Conservation (phyloP, 106 monocot species). For the Gastrodia elata region DNA sequence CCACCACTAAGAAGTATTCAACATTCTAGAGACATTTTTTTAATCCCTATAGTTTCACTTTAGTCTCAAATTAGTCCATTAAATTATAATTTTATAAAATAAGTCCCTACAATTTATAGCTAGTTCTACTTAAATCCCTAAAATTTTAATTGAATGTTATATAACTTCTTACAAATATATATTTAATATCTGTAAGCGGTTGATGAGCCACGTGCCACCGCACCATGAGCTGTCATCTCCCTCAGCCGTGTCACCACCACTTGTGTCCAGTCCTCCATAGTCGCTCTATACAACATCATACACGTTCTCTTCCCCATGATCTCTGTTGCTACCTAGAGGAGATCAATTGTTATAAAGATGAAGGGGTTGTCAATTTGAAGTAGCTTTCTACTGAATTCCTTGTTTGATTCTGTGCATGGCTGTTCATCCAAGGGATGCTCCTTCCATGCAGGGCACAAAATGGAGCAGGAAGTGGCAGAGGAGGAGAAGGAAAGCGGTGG, state of each 20-base stretch:
- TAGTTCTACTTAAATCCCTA: too few relatives aligned
- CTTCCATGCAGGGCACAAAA: constrained; percentile 49
- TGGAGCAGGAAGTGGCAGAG: constrained; percentile 64
- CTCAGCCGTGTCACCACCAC: constrained; percentile 86
- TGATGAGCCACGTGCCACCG: too few relatives aligned
- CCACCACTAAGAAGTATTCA: too few relatives aligned
- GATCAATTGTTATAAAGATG: constrained; percentile 76
- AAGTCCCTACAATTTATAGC: too few relatives aligned
- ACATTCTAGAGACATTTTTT: too few relatives aligned
- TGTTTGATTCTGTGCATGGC: constrained; percentile 12
- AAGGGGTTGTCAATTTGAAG: constrained; percentile 74
- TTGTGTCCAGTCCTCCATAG: constrained; percentile 62
- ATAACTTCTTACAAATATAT: too few relatives aligned
- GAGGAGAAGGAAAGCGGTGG: constrained; percentile 35
- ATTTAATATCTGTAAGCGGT: too few relatives aligned
- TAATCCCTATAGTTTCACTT: too few relatives aligned
- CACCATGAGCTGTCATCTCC: constrained; percentile 88
- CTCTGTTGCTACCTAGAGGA: constrained; percentile 85
- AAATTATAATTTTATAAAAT: too few relatives aligned
- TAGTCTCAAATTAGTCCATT: too few relatives aligned
- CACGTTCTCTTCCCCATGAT: constrained; percentile 94
- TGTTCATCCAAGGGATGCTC: constrained; percentile 22
- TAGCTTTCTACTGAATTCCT: constrained; percentile 57
- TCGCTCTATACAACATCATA: constrained; percentile 89
- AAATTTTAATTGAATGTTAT: too few relatives aligned